Evolutionary conservation across 2,329 filamentous ascomycete species (phyloP), one percentile per base, ranked within the genome.

Genomic region (Graphilbum ipis-grandicollis): DNA sequence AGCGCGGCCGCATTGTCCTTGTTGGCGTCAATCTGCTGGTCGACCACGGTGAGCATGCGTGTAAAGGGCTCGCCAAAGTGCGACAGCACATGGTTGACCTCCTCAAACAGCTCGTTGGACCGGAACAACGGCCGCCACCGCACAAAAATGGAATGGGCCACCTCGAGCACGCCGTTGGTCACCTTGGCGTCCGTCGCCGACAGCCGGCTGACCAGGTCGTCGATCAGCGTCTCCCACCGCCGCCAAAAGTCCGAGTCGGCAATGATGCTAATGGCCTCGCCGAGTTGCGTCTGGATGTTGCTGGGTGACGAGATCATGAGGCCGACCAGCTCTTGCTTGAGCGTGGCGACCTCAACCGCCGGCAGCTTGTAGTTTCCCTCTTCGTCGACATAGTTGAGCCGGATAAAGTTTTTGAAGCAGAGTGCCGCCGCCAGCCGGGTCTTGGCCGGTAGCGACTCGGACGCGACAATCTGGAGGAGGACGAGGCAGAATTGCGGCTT

Each of bases 361-460:
- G 81, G 75, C 28, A 98, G 71, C 60, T 86, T 90, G 66, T 98
- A 90, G 56, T 80, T 79, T 52, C 90, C 86, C 59, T 94, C 82
- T 53, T 93, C 88, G 56, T 96, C 83, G 48, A 84, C 82, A 74
- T 92, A 98, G 65, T 85, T 90, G 53, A 80, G 75, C 57, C 81
- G 80, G 52, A 98, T 85, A 57, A 93, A 93, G 64, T 98, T 98
- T 62, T 98, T 98, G 71, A 98, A 98, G 63, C 82, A 90, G 41
- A 98, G 68, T 21, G 90, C 83, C 50, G 81, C 83, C 7, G 88
- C 75, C 31, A 98, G 75, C 43, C 90, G 77, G 42, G 82, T 90
- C 49, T 82, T 88, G 45, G 67, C 60, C 30, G 83, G 76, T 44
- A 79, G 71, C 31, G 69, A 63, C 39, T 76, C 71, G 46, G 79